These are phyloP conservation scores for Apiospora koreana DNA, from an alignment of 2,329 filamentous ascomycete species.

Conservation along the genomic window DNA sequence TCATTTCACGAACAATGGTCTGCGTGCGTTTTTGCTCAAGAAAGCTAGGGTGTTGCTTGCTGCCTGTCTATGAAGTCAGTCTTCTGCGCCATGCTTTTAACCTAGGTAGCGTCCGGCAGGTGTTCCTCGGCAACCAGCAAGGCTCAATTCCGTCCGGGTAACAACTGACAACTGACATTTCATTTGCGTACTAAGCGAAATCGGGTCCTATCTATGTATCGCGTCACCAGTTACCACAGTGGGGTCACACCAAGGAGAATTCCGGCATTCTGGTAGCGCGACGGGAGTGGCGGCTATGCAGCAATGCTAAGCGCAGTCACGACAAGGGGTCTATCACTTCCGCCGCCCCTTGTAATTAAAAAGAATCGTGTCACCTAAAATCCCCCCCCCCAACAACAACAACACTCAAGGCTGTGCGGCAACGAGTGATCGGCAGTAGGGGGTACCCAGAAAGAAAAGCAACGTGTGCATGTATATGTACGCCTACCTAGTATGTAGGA, in stretches of 20 bases:
- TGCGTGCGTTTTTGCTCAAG: no score
- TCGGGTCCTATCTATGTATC: neutral
- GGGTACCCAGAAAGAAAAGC: neutral
- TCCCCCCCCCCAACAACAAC: neutral
- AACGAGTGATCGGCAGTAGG: neutral
- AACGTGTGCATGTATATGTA: neutral
- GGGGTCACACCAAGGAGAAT: neutral
- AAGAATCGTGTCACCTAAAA: neutral
- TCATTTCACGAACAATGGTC: no score
- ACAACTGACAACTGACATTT: no score
- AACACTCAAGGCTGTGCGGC: neutral
- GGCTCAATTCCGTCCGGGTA: no score
- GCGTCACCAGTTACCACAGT: neutral
- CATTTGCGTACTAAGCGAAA: no score
- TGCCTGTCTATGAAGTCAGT: no score
- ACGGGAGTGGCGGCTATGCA: neutral
- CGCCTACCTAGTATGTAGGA: neutral
- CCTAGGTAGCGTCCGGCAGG: no score
- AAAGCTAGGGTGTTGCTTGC: no score
- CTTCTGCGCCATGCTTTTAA: no score
- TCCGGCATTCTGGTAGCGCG: neutral
- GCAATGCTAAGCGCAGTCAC: neutral
- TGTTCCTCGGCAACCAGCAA: no score
- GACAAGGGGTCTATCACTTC: neutral
- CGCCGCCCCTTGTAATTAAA: no score